Evolutionary conservation across 768 basidiomycete species (phyloP).

Genomic region (Termitomyces sp.): DNA sequence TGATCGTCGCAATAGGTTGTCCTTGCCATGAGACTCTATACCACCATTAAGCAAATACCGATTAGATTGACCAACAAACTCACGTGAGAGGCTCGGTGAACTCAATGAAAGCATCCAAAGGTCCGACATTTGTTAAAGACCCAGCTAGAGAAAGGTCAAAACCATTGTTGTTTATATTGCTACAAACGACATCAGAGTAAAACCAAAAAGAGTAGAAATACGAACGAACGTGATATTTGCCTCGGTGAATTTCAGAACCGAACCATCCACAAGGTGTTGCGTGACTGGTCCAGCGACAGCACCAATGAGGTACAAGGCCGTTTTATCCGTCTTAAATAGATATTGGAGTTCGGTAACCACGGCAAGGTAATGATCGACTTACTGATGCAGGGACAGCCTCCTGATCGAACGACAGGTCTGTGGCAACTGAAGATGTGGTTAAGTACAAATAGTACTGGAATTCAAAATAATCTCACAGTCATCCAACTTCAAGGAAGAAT

Average conservation of each 20-base stretch:
- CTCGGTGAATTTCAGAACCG: conserved; percentile 50
- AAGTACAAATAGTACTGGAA: conserved; percentile 2
- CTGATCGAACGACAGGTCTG: conserved; percentile 58
- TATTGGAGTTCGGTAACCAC: not conserved
- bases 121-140: conserved; percentile 60
- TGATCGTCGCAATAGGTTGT: conserved; percentile 58
- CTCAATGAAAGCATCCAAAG: conserved; percentile 66
- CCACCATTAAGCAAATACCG: not conserved
- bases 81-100: conserved; percentile 64
- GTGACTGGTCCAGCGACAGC: conserved; percentile 66
- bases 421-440: conserved; percentile 39
- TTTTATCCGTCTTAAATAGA: conserved; percentile 53
- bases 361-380: conserved; percentile 17
- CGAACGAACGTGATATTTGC: conserved; percentile 56
- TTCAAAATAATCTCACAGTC: conserved; percentile 48
- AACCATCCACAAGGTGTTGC: conserved; percentile 60
- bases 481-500: conserved; percentile 58
- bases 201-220: not conserved
- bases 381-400: conserved; percentile 54
- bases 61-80: conserved; percentile 18
- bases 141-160: conserved; percentile 62
- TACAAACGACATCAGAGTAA: conserved; percentile 18
- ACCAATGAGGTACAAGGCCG: conserved; percentile 66
- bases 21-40: conserved; percentile 63
- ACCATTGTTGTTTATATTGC: conserved; percentile 56